phyloP scores from a whole-genome alignment of 163 green algal genomes.

The Volvox carteri region DNA sequence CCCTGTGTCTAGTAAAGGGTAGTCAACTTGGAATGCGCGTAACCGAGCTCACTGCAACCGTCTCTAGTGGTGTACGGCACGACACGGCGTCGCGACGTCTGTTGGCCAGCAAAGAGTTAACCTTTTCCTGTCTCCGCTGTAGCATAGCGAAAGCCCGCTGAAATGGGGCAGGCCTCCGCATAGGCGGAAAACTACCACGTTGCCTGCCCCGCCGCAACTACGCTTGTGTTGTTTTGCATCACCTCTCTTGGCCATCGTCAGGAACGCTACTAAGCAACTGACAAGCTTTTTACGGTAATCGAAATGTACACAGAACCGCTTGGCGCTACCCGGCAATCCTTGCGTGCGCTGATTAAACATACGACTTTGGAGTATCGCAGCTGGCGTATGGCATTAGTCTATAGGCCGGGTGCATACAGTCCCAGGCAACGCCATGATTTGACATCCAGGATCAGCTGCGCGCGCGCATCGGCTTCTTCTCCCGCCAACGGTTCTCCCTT shows the following conservation, averaged over 20 bases:
- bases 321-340: not conserved
- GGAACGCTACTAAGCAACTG: too few species aligned
- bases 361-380: not conserved
- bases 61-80: too few species aligned
- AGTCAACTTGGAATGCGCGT: too few species aligned
- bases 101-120: not conserved
- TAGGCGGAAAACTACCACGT: not conserved
- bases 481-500: constrained; percentile 2
- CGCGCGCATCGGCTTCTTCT: not conserved
- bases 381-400: not conserved
- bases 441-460: not conserved
- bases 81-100: not conserved
- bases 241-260: too few species aligned
- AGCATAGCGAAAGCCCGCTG: too few species aligned
- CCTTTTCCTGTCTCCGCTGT: too few species aligned
- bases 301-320: not conserved
- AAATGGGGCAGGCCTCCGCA: not conserved
- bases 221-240: too few species aligned
- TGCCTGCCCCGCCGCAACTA: not conserved
- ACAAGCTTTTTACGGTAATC: not conserved
- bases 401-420: not conserved
- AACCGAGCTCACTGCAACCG: too few species aligned
- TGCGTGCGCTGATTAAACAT: not conserved
- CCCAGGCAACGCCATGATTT: not conserved
- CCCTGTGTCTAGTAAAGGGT: too few species aligned